Evolutionary conservation across 805 yeast genomes (phyloP).

Genomic region (Dipodascus albidus): DNA sequence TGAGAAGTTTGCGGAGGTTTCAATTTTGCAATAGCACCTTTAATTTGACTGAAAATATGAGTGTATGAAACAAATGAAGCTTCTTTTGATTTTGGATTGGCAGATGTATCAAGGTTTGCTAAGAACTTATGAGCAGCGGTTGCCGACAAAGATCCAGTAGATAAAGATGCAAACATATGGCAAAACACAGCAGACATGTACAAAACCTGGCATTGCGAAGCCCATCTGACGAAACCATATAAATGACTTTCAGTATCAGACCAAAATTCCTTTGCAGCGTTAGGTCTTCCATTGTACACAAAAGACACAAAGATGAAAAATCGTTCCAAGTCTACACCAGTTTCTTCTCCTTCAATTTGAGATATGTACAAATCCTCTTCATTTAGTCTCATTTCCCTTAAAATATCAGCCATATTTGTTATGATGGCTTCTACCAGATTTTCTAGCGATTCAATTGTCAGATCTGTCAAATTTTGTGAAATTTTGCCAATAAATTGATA

Average conservation of each 20-base stretch:
- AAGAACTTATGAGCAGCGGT: slow-evolving; percentile 19
- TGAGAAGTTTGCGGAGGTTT: slow-evolving; percentile 5
- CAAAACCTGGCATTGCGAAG: slow-evolving; percentile 67
- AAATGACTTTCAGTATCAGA: slow-evolving; percentile 50
- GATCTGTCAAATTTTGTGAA: slow-evolving; percentile 7
- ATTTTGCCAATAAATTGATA: slow-evolving; percentile 9
- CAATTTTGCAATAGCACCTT: slow-evolving; percentile 16
- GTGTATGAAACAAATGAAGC: slow-evolving; percentile 48
- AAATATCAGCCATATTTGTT: slow-evolving; percentile 27
- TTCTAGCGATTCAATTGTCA: slow-evolving; percentile 15
- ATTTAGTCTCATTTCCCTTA: slow-evolving; percentile 27
- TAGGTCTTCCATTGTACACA: slow-evolving; percentile 52
- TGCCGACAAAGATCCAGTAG: slow-evolving; percentile 48
- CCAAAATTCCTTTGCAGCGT: slow-evolving; percentile 54
- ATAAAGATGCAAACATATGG: slow-evolving; percentile 63
- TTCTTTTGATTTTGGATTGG: slow-evolving; percentile 17
- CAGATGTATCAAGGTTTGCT: slow-evolving; percentile 5
- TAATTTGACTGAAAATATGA: slow-evolving; percentile 43
- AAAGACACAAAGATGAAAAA: slow-evolving; percentile 68
- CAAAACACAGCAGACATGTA: slow-evolving; percentile 75
- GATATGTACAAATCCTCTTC: slow-evolving; percentile 28
- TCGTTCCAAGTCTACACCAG: slow-evolving; percentile 77
- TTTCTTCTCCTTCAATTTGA: slow-evolving; percentile 26
- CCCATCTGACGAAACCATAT: slow-evolving; percentile 82
- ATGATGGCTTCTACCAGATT: slow-evolving; percentile 21